A percentile compares a stretch with the other conserved stretches of the same genome.
Conservation (phyloP, 345 rosid genomes). For the Salix arbutifolia region DNA sequence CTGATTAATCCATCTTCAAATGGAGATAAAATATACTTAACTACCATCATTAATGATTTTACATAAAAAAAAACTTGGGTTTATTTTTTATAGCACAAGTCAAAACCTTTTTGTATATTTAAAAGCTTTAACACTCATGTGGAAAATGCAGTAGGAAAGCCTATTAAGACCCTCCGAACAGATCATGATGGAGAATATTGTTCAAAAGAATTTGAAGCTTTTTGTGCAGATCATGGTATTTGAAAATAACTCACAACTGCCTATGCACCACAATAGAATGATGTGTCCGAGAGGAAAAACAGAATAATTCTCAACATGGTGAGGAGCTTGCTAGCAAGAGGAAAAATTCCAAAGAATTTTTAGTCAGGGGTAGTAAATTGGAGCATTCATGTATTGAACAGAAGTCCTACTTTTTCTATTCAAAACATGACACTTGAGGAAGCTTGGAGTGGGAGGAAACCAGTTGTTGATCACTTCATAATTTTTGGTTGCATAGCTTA, state of each 20-base stretch:
- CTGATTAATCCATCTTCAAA: neutral
- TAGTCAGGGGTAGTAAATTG: neutral
- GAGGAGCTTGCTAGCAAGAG: neutral
- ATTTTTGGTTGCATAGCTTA: no score
- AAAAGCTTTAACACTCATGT: neutral
- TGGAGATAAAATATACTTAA: neutral
- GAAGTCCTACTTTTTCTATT: no score
- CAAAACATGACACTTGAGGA: no score
- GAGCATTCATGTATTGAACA: no score
- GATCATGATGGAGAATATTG: neutral
- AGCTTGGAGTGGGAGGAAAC: no score
- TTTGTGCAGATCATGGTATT: neutral
- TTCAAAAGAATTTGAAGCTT: neutral
- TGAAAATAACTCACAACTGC: neutral
- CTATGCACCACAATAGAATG: neutral
- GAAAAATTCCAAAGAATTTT: neutral
- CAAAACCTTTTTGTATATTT: neutral
- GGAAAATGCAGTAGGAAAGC: neutral
- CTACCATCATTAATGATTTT: neutral
- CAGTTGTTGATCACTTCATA: no score
- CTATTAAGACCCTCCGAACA: neutral
- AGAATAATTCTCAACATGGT: no score
- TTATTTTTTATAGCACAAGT: neutral
- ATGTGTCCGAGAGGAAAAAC: neutral
- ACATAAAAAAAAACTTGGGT: neutral